These are phyloP conservation scores for Echeveria elegans DNA, from an alignment of 164 flowering plant species.

Conservation along the genomic window DNA sequence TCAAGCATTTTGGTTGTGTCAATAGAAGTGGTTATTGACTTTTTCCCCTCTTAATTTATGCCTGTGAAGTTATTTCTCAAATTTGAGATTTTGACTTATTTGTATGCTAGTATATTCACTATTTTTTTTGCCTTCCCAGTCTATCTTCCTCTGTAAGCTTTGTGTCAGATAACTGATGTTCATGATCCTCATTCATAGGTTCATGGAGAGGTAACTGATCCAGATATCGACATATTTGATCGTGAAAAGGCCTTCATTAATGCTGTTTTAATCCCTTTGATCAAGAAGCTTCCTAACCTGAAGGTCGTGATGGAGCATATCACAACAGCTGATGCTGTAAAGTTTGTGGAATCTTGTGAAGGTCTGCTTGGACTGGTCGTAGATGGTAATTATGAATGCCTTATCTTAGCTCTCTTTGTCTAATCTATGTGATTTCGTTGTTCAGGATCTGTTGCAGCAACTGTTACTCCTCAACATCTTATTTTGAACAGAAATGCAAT, in stretches of 20 bases:
- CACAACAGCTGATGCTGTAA: conserved; percentile 84
- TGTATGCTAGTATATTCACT: too few relatives aligned
- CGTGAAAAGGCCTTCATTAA: conserved; percentile 91
- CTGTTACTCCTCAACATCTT: conserved; percentile 98
- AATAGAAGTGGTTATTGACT: not conserved
- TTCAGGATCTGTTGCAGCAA: conserved; percentile 81
- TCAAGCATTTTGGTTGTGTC: not conserved
- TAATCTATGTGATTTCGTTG: conserved; percentile 5
- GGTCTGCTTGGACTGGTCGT: conserved; percentile 29
- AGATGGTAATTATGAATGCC: not conserved
- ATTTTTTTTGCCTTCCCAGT: too few relatives aligned
- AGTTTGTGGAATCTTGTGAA: conserved; percentile 82
- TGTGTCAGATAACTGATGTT: not conserved
- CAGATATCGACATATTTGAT: conserved; percentile 79
- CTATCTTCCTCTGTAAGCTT: not conserved
- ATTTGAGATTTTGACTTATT: too few relatives aligned
- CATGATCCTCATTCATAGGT: conserved; percentile 37
- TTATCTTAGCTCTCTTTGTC: not conserved
- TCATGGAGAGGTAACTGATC: conserved; percentile 95
- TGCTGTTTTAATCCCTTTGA: conserved; percentile 59
- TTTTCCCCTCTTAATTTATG: not conserved
- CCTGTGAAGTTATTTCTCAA: not conserved
- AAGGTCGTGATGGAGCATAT: conserved; percentile 98
- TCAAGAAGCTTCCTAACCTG: conserved; percentile 63
- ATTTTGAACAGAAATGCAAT: conserved; percentile 81